phyloP scores from a whole-genome alignment of 257 asterid species.

The Galeopsis tetrahit region DNA sequence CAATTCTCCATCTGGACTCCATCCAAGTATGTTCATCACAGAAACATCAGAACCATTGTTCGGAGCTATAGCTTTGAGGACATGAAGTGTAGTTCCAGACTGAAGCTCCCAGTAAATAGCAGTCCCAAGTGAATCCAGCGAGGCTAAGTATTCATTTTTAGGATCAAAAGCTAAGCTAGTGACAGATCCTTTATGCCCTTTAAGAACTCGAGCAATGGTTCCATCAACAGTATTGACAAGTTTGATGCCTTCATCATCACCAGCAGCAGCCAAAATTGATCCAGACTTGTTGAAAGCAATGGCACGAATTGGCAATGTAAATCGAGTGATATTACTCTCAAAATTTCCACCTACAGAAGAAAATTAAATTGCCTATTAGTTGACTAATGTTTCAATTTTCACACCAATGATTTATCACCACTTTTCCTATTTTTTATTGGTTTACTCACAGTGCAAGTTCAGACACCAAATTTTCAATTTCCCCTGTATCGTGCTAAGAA shows the following conservation, averaged over 20 bases:
- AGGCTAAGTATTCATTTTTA: conserved; percentile 84
- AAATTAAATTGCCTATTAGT: conserved; percentile 13
- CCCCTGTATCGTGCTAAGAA: background rate
- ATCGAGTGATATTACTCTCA: conserved; percentile 91
- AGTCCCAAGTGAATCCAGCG: conserved; percentile 86
- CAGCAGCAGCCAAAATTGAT: conserved; percentile 91
- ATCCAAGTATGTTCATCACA: conserved; percentile 63
- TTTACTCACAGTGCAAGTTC: background rate
- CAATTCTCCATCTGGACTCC: conserved; percentile 98
- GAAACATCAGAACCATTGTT: conserved; percentile 62
- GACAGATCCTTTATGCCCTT: conserved; percentile 90
- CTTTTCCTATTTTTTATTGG: background rate
- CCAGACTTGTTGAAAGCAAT: conserved; percentile 93
- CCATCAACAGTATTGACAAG: conserved; percentile 94
- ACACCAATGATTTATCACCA: background rate
- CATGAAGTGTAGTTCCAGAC: conserved; percentile 75
- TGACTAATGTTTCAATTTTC: background rate
- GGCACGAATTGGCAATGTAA: conserved; percentile 85
- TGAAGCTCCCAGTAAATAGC: conserved; percentile 93
- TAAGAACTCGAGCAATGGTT: conserved; percentile 85
- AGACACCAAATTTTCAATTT: background rate
- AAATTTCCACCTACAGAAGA: conserved; percentile 79
- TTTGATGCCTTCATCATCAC: conserved; percentile 95
- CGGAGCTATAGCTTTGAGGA: conserved; percentile 85
- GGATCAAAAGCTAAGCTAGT: conserved; percentile 97